These are phyloP conservation scores for Populus hybrid DNA, from an alignment of 441 rosid species.

Conservation along the genomic window DNA sequence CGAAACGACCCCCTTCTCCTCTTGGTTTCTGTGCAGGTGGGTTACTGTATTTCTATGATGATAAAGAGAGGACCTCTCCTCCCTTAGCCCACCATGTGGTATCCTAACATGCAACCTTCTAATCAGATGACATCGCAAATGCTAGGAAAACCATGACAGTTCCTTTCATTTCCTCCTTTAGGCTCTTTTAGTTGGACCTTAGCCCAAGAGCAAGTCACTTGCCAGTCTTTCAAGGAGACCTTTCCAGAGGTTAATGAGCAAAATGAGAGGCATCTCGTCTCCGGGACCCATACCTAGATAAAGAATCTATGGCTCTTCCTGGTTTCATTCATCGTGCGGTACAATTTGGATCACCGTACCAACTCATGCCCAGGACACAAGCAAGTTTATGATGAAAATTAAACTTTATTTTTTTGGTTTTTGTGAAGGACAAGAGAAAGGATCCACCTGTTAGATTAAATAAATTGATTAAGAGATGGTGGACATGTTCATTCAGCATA, in stretches of 20 bases:
- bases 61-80: not conserved
- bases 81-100: slow-evolving; percentile 21
- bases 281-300: not conserved
- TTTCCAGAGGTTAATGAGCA: not conserved
- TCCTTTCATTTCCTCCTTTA: not conserved
- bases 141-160: not conserved
- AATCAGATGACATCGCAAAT: slow-evolving; percentile 1
- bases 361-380: too few species aligned
- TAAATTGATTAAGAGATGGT: too few species aligned
- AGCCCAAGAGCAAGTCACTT: slow-evolving; percentile 18
- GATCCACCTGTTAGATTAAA: too few species aligned
- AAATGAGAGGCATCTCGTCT: not conserved
- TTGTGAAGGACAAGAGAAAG: too few species aligned
- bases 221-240: not conserved
- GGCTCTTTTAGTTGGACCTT: slow-evolving; percentile 16
- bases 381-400: too few species aligned
- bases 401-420: too few species aligned
- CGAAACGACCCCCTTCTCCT: not conserved
- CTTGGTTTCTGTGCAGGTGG: not conserved
- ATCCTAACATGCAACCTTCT: slow-evolving; percentile 2
- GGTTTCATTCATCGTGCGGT: not conserved
- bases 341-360: not conserved
- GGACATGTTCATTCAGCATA: too few species aligned
- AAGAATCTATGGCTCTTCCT: not conserved
- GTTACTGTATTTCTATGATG: not conserved